These are phyloP conservation scores for Dendrostoma leiphaemia DNA, from an alignment of 2,329 filamentous ascomycete species.

Conservation along the genomic window DNA sequence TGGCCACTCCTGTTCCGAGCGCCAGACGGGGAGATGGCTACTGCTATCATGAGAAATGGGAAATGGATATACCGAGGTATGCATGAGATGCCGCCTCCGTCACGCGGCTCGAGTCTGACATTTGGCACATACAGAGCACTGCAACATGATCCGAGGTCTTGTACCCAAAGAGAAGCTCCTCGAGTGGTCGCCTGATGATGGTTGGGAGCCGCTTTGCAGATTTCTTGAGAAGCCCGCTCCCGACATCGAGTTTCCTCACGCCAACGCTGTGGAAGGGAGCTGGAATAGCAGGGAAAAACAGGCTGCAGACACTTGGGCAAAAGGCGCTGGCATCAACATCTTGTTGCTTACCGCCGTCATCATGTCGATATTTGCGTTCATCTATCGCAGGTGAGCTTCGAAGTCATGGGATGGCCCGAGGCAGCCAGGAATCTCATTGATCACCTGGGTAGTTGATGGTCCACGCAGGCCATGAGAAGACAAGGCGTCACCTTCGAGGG, in stretches of 20 bases:
- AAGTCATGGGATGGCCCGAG: too few relatives aligned
- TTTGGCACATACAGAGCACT: slow-evolving; percentile 24
- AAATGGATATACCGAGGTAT: slow-evolving; percentile 6
- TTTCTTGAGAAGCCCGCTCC: slow-evolving; percentile 11
- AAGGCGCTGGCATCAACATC: too few relatives aligned
- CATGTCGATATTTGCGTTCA: too few relatives aligned
- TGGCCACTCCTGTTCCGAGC: slow-evolving; percentile 5
- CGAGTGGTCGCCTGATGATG: slow-evolving; percentile 28
- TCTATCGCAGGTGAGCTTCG: too few relatives aligned
- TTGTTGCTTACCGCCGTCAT: too few relatives aligned
- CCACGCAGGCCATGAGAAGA: too few relatives aligned
- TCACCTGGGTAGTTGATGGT: too few relatives aligned
- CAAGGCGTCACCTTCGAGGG: too few relatives aligned
- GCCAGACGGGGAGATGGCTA: not conserved
- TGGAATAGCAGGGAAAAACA: too few relatives aligned
- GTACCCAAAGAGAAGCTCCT: slow-evolving; percentile 21
- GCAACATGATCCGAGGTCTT: slow-evolving; percentile 24
- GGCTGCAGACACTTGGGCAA: too few relatives aligned
- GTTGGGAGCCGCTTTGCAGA: slow-evolving; percentile 28
- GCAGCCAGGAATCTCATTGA: too few relatives aligned
- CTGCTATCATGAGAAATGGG: not conserved
- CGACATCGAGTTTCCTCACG: not conserved
- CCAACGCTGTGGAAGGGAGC: not conserved
- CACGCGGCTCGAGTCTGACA: too few relatives aligned
- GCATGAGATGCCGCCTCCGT: not conserved